Evolutionary conservation across 2,329 filamentous ascomycete species (phyloP).

Genomic region (Dothistroma septosporum): DNA sequence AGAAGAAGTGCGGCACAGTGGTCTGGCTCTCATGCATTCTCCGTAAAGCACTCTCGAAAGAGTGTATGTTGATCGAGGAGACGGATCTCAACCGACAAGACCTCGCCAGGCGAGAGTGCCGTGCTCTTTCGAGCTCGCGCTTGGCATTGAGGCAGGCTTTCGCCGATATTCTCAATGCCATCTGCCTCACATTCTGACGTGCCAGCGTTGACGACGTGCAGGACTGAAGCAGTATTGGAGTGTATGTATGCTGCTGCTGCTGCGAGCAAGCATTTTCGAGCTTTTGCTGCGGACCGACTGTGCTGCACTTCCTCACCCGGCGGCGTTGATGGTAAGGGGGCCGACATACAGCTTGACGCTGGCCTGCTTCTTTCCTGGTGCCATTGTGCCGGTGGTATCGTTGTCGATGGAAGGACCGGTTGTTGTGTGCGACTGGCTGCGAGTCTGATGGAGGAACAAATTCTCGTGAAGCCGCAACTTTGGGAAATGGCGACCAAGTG

Average conservation of each 20-base stretch:
- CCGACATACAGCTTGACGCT: slow-evolving; percentile 56
- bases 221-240: slow-evolving; percentile 32
- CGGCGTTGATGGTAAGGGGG: slow-evolving; percentile 7
- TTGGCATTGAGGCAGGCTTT: slow-evolving; percentile 6
- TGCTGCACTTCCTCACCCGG: slow-evolving; percentile 55
- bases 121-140: slow-evolving; percentile 22
- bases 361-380: slow-evolving; percentile 39
- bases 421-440: slow-evolving; percentile 38
- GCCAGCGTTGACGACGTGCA: slow-evolving; percentile 35
- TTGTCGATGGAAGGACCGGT: slow-evolving; percentile 20
- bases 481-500: not conserved
- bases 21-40: slow-evolving; percentile 57
- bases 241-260: slow-evolving; percentile 22
- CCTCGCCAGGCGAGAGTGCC: slow-evolving; percentile 31
- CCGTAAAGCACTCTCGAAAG: slow-evolving; percentile 28
- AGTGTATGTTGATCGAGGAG: slow-evolving; percentile 64
- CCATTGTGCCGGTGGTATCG: slow-evolving; percentile 50
- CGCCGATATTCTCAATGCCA: slow-evolving; percentile 12
- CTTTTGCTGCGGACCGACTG: slow-evolving; percentile 65
- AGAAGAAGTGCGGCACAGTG: slow-evolving; percentile 90
- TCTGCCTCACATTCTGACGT: slow-evolving; percentile 35
- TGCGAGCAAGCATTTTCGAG: slow-evolving; percentile 47
- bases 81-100: slow-evolving; percentile 30
- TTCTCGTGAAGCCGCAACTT: not conserved
- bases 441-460: slow-evolving; percentile 12